These are phyloP conservation scores for Diplodia sapinea DNA, from an alignment of 2,329 filamentous ascomycete genomes.

Conservation along the genomic window DNA sequence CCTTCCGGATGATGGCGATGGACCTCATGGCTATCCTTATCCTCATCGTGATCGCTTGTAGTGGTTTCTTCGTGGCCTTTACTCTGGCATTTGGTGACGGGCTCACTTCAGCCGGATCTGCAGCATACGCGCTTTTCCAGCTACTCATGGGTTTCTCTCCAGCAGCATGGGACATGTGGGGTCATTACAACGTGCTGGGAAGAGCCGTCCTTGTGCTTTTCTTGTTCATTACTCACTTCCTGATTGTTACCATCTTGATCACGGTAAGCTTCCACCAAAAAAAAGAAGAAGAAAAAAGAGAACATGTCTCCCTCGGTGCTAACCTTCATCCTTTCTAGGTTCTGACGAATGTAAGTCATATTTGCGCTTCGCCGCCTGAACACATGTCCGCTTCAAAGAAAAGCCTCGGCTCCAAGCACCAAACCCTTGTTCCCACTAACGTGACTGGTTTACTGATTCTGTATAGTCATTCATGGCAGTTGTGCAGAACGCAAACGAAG, in stretches of 20 bases:
- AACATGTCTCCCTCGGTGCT: neutral
- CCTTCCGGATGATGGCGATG: constrained; percentile 91
- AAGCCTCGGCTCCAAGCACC: neutral
- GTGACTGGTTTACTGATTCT: constrained; percentile 58
- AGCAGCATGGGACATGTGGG: constrained; percentile 90
- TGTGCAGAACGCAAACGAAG: constrained; percentile 89
- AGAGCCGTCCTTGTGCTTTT: constrained; percentile 79
- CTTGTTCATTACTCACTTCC: constrained; percentile 92
- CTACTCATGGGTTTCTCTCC: constrained; percentile 96
- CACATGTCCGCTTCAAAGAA: neutral
- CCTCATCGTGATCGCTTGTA: constrained; percentile 84
- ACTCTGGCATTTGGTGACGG: constrained; percentile 76
- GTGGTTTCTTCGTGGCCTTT: constrained; percentile 95
- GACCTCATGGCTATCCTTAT: constrained; percentile 85
- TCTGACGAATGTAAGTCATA: constrained; percentile 16
- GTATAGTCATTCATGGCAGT: constrained; percentile 76
- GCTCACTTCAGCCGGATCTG: constrained; percentile 67
- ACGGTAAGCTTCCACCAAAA: constrained; percentile 57
- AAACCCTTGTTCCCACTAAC: neutral
- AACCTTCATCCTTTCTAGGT: neutral
- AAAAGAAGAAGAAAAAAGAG: neutral
- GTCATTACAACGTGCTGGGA: constrained; percentile 78
- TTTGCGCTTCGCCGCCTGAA: neutral
- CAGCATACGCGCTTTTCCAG: constrained; percentile 92
- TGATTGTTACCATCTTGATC: constrained; percentile 91